These are phyloP conservation scores for Williopsis jadinii DNA, from an alignment of 1,139 yeast species.

Conservation along the genomic window DNA sequence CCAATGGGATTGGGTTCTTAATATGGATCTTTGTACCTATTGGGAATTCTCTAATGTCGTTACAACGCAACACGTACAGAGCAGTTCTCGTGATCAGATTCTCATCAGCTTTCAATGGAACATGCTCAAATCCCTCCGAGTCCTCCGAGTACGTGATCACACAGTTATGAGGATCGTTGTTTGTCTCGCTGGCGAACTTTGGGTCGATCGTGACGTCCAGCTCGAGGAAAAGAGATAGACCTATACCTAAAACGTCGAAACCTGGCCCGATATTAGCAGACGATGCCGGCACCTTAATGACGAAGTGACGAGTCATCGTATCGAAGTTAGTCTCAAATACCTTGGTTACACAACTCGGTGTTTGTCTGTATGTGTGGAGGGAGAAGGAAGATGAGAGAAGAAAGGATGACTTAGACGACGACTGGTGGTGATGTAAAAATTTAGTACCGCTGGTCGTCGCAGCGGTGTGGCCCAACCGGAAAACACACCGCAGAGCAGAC, in stretches of 20 bases:
- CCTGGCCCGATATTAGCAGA: slow-evolving; percentile 99
- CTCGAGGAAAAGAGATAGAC: slow-evolving; percentile 66
- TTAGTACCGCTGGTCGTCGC: too few relatives aligned
- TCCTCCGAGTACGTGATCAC: slow-evolving; percentile 62
- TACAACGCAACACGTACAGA: slow-evolving; percentile 79
- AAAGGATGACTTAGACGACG: too few relatives aligned
- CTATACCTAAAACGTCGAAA: slow-evolving; percentile 91
- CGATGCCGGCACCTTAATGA: slow-evolving; percentile 85
- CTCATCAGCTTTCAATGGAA: slow-evolving; percentile 68
- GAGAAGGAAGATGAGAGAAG: too few relatives aligned
- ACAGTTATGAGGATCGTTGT: slow-evolving; percentile 63
- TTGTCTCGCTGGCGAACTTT: slow-evolving; percentile 35
- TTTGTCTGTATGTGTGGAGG: too few relatives aligned
- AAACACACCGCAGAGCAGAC: too few relatives aligned
- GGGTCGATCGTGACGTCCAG: slow-evolving; percentile 62
- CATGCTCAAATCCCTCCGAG: slow-evolving; percentile 65
- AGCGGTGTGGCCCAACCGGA: too few relatives aligned
- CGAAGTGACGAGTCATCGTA: slow-evolving; percentile 36
- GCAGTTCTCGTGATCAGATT: slow-evolving; percentile 92
- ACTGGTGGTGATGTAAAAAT: too few relatives aligned
- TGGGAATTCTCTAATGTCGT: slow-evolving; percentile 70
- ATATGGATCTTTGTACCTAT: slow-evolving; percentile 77
- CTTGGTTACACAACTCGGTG: too few relatives aligned
- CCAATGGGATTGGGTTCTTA: slow-evolving; percentile 86
- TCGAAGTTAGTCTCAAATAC: too few relatives aligned